Base-by-base conservation (phyloP, 2,329 filamentous ascomycete genomes). In the Clarireedia hainanense region DNA sequence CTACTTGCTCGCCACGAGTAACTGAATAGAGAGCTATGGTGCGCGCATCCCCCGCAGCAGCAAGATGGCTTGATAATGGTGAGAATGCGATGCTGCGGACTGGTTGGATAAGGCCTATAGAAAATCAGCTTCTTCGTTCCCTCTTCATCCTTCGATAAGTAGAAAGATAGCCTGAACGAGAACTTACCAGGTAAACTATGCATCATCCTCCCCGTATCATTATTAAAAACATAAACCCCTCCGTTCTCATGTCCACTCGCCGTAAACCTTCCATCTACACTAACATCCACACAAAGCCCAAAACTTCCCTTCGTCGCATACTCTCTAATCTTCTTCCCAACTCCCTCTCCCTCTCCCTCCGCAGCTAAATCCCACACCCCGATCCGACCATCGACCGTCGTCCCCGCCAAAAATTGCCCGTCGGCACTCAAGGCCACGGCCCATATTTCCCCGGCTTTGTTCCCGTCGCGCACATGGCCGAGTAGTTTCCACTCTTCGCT, bases 241-340 rank as follows among this genome's bases (percentile, higher is more conserved):
- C 94, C 94, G 66, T 88, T 96, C 70, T 96, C 88, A 72, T 99
- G 92, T 0, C 94, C 94, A 52, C 88, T 95, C 4, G 91, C 92
- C 30, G 91, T 95, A 70, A 90, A 87, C 60, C 82, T 85, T 52
- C 91, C 92, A 70, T 99, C 88, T 20, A 75, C 72, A 63, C 81
- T 85, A 69, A 97, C 73, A 69, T 94, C 91, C 59, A 99, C 84
- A 66, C 87, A 88, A 74, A 94, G 83, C 39, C 91, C 92, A 73
- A 96, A 97, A 71, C 87, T 92, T 14, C 91, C 91, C 64, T 92
- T 90, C 1, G 92, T 96, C 74, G 96, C 91, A 67, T 94, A 96
- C 65, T 91, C 84, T 50, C 84, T 79, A 58, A 94, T 84, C 72
- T 88, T 89, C 55, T 79, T 74, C 23, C 74, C 72, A 17, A 55